Evolutionary conservation across 1,139 yeast genomes (phyloP), one percentile per base, ranked within the genome.

Genomic region (Debaryomycetaceae sp.): DNA sequence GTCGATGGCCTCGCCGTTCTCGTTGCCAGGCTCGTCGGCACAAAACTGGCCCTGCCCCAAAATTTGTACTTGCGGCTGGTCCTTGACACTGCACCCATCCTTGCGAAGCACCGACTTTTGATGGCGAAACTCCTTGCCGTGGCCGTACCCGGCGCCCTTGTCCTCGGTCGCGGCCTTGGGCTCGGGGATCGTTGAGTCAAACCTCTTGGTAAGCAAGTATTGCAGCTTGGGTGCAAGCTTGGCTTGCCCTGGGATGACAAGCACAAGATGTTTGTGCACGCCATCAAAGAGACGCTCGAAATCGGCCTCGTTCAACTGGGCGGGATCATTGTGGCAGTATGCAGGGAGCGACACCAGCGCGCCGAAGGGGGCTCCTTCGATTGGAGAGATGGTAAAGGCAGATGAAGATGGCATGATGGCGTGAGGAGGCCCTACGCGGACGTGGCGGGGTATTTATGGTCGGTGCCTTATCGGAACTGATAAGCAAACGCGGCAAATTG

Each of bases 51-150:
- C 95, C 49, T 85, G 89, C 23, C 95, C 95, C 37, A 85, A 72
- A 46, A 84, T 83, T 60, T 85, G 93, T 16, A 85, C 95, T 53
- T 85, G 95, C 3, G 95, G 95, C 51, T 83, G 89, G 30, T 65
- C 56, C 32, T 89, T 88, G 25, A 84, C 85, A 3, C 88, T 72
- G 37, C 74, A 71, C 25, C 94, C 94, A 48, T 85, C 95, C 49
- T 81, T 83, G 41, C 76, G 76, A 40, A 85, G 70, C 18, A 85
- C 85, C 3, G 89, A 79, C 45, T 81, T 75, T 34, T 73, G 71
- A 48, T 85, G 89, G 49, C 91, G 78, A 57, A 84, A 83, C 40
- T 83, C 83, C 51, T 83, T 82, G 34, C 91, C 86, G 46, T 85
- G 95, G 23, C 95, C 95, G 45, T 85, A 85, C 14, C 73, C 73